Base-by-base conservation (phyloP, 2,329 filamentous ascomycete species). In the Dothideomycetidae sp. region DNA sequence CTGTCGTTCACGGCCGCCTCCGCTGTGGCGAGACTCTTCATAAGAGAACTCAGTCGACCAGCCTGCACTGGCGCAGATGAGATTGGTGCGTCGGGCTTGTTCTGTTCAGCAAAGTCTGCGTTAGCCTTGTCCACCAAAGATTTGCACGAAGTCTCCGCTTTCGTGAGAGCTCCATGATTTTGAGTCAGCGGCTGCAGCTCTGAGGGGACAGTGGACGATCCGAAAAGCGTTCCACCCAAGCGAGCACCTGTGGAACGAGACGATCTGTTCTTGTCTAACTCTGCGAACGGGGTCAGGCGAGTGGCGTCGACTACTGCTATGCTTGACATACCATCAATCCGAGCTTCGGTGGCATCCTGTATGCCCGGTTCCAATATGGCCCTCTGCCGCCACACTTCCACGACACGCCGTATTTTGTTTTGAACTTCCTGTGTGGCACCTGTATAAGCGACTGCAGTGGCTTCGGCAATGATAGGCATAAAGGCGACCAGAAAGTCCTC, bases 401-500 rank as follows among this genome's bases (percentile, higher is more conserved):
- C 74, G 1, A 96, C 88, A 19, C 90, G 73, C 43, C 80, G 73
- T 26, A 98, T 67, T 56, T 94, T 94, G 41, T 73, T 71, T 55
- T 96, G 90, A 17, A 93, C 75, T 36, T 98, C 88, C 26, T 75
- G 70, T 5, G 82, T 75, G 2, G 85, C 78, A 43, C 85, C 84
- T 58, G 88, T 93, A 58, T 96, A 98, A 28, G 90, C 88, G n/a
- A 73, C 68, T 10, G 82, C 71, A 7, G 81, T 79, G n/a, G 85
- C 88, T 57, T 98, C 90, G 13, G 83, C 83, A 45, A 98, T 81
- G 48, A 93, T 67, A 3, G 90, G 86, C 31, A 88, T 80, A 58
- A 93, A 96, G 5, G 90, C 88, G 43, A 80, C 71, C 10, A 94
- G 71, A 49, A 98, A 98, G 50, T 98, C 90, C 37, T 86, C 77